Evolutionary conservation across 345 rosid species (phyloP).

Genomic region (Populus simonii): DNA sequence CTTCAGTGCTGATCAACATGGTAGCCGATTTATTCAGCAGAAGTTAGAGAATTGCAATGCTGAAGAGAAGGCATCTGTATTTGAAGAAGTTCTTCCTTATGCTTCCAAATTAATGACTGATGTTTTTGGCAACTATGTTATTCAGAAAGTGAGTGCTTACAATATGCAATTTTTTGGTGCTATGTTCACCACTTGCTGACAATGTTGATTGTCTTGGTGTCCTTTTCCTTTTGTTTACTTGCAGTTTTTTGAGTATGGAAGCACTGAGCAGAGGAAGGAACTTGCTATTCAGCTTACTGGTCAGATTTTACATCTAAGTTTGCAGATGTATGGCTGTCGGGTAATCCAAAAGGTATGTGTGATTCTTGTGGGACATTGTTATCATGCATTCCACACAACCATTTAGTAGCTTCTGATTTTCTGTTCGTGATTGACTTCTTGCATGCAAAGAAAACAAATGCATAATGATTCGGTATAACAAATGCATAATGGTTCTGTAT

Average conservation of each 20-base stretch:
- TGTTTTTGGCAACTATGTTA: slow-evolving; percentile 97
- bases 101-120: slow-evolving; percentile 89
- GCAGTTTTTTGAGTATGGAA: slow-evolving; percentile 94
- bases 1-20: slow-evolving; percentile 94
- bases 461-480: not conserved
- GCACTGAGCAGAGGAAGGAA: slow-evolving; percentile 73
- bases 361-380: not conserved
- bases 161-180: not conserved
- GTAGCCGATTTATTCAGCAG: slow-evolving; percentile 99
- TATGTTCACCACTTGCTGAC: not conserved
- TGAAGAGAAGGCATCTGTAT: slow-evolving; percentile 81
- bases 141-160: slow-evolving; percentile 68
- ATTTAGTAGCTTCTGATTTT: not conserved
- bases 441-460: not conserved
- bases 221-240: slow-evolving; percentile 10
- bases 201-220: slow-evolving; percentile 7
- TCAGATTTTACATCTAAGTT: slow-evolving; percentile 79
- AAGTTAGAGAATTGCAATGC: slow-evolving; percentile 75
- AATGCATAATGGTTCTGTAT: not conserved
- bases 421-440: not conserved
- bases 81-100: slow-evolving; percentile 84
- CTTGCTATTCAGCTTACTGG: slow-evolving; percentile 87
- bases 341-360: slow-evolving; percentile 87
- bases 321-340: slow-evolving; percentile 99
- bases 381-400: not conserved